Base-by-base conservation (phyloP, 805 yeast genomes). In the Pichia nakasei region DNA sequence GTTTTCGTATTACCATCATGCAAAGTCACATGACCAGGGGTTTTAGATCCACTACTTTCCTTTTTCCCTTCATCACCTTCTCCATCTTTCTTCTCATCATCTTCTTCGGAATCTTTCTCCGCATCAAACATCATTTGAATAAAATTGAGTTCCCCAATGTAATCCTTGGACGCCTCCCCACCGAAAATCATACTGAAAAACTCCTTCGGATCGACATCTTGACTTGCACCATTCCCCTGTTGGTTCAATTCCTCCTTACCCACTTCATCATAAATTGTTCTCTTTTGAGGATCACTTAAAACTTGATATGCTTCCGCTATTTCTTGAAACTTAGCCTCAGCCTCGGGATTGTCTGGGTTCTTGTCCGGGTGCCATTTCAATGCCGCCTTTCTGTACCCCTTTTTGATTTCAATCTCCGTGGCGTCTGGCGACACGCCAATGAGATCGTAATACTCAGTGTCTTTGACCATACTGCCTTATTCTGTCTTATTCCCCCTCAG, bases 401-500 rank as follows among this genome's bases (percentile, higher is more conserved):
- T 85, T 58, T 84, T 85, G 61, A 85, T 80, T 45, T 82, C 85
- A 7, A 70, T 66, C 5, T 76, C 79, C 6, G 78, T 71, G 5
- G 91, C 89, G 3, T 73, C 68, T 1, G 73, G 63, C 0, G 65
- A 60, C 3, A 82, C 77, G 5, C 74, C 84, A 22, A 85, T 61
- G 24, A 79, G 64, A 42, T 85, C 89, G 55, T 85, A 85, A 54
- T 84, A 85, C 18, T 71, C 72, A 0, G 85, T 79, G 52, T 85
- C 93, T 42, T 78, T 82, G 26, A 80, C 91, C 93, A 84, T 81
- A n/a, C n/a, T n/a, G n/a, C n/a, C n/a, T n/a, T n/a, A n/a, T n/a
- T n/a, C n/a, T n/a, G n/a, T n/a, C n/a, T n/a, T n/a, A n/a, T n/a
- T n/a, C n/a, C n/a, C n/a, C n/a, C n/a, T n/a, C n/a, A n/a, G n/a